Evolutionary conservation across 2,329 filamentous ascomycete genomes (phyloP).

Genomic region (Cercospora sp.): DNA sequence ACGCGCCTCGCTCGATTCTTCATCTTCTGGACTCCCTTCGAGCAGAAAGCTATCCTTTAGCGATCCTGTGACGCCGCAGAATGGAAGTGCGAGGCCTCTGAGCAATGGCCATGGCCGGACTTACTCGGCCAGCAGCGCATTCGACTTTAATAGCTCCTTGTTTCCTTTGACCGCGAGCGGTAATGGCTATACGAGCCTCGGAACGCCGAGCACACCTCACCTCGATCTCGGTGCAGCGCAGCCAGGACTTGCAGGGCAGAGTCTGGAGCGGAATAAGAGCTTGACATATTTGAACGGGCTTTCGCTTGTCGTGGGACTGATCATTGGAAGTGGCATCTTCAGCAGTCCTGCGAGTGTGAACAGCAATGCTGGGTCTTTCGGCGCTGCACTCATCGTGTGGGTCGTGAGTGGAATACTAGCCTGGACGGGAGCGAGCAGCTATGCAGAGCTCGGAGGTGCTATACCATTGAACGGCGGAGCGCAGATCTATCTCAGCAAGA

Average conservation of each 20-base stretch:
- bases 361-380: constrained; percentile 84
- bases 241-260: constrained; percentile 37
- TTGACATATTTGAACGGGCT: constrained; percentile 92
- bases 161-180: constrained; percentile 81
- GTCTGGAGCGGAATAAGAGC: constrained; percentile 91
- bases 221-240: constrained; percentile 39
- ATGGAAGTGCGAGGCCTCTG: constrained; percentile 64
- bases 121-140: constrained; percentile 88
- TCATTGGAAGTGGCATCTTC: constrained; percentile 96
- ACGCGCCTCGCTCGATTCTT: constrained; percentile 70
- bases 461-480: constrained; percentile 94
- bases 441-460: constrained; percentile 91
- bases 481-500: constrained; percentile 92
- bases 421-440: constrained; percentile 94
- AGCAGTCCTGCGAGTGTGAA: constrained; percentile 93
- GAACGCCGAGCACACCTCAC: constrained; percentile 64
- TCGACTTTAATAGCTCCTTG: constrained; percentile 90
- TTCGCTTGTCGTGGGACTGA: constrained; percentile 84
- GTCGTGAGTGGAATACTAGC: constrained; percentile 84
- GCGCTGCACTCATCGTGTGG: constrained; percentile 89
- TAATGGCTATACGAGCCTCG: constrained; percentile 79
- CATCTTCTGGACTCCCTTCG: constrained; percentile 78
- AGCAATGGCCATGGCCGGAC: constrained; percentile 44
- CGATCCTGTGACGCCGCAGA: constrained; percentile 49
- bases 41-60: constrained; percentile 79